Conservation (phyloP, 2,329 filamentous ascomycete genomes). For the Alternaria metachromatica region DNA sequence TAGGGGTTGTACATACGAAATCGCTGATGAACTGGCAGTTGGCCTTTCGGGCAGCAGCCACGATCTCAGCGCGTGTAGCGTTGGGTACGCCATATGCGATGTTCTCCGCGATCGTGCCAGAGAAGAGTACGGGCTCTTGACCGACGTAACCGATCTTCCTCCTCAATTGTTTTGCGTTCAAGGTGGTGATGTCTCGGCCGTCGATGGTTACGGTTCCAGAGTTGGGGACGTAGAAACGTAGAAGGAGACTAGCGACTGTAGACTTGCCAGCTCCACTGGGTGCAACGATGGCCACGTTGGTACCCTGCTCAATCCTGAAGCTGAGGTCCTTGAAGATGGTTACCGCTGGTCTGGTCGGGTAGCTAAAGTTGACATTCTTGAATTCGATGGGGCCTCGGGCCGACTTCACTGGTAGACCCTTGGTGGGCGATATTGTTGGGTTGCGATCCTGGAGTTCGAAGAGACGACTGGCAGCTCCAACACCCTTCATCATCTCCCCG, state of each 20-base stretch:
- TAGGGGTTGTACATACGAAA: constrained; percentile 64
- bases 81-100: constrained; percentile 88
- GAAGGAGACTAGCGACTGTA: constrained; percentile 87
- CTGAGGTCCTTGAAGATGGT: constrained; percentile 86
- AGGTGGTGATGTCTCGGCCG: constrained; percentile 78
- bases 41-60: constrained; percentile 84
- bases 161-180: constrained; percentile 93
- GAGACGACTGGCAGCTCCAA: constrained; percentile 91
- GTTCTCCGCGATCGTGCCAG: constrained; percentile 83
- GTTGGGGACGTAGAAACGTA: constrained; percentile 89
- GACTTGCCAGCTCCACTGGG: constrained; percentile 96
- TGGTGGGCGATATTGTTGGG: constrained; percentile 85
- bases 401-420: constrained; percentile 77
- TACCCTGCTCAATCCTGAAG: constrained; percentile 91
- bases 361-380: constrained; percentile 83
- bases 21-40: constrained; percentile 98
- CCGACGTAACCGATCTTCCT: constrained; percentile 93
- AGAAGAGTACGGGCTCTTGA: constrained; percentile 93
- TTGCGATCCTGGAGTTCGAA: constrained; percentile 95
- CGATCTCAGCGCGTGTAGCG: constrained; percentile 80
- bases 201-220: constrained; percentile 81
- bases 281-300: constrained; percentile 94
- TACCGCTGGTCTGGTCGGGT: constrained; percentile 91
- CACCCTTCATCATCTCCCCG: constrained; percentile 98
- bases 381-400: constrained; percentile 91